phyloP scores from a whole-genome alignment of 805 yeast genomes.

The Candida adriatica region DNA sequence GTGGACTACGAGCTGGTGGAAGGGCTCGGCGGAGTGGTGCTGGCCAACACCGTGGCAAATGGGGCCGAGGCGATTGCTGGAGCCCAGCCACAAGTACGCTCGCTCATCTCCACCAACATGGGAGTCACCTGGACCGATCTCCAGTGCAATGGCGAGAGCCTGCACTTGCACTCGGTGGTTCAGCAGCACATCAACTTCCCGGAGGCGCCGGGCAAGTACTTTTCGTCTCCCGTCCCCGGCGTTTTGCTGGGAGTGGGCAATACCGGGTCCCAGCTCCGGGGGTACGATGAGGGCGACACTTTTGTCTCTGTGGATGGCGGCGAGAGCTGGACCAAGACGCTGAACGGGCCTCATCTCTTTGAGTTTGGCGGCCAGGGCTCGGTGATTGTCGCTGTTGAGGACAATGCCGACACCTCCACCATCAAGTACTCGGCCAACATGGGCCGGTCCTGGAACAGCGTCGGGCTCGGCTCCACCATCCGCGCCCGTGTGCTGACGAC shows the following conservation, averaged over 20 bases:
- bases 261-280: slow-evolving; percentile 22
- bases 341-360: slow-evolving; percentile 45
- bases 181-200: slow-evolving; percentile 21
- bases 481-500: slow-evolving; percentile 41
- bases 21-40: slow-evolving; percentile 56
- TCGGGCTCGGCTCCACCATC: slow-evolving; percentile 38
- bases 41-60: slow-evolving; percentile 34
- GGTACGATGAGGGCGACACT: slow-evolving; percentile 34
- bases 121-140: slow-evolving; percentile 31
- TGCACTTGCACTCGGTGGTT: slow-evolving; percentile 31
- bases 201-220: slow-evolving; percentile 24
- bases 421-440: slow-evolving; percentile 61
- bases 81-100: slow-evolving; percentile 13
- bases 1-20: slow-evolving; percentile 34
- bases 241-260: slow-evolving; percentile 37
- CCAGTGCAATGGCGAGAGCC: slow-evolving; percentile 20
- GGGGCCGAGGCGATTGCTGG: slow-evolving; percentile 11
- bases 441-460: slow-evolving; percentile 57
- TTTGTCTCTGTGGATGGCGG: slow-evolving; percentile 77
- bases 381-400: slow-evolving; percentile 55
- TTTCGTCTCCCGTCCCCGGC: slow-evolving; percentile 39
- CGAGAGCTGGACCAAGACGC: slow-evolving; percentile 52
- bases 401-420: slow-evolving; percentile 27
- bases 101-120: slow-evolving; percentile 32
- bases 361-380: slow-evolving; percentile 78